Evolutionary conservation across 495 filamentous ascomycete genomes (phyloP), one percentile per base, ranked within the genome.

Genomic region (Neurospora cerealis): DNA sequence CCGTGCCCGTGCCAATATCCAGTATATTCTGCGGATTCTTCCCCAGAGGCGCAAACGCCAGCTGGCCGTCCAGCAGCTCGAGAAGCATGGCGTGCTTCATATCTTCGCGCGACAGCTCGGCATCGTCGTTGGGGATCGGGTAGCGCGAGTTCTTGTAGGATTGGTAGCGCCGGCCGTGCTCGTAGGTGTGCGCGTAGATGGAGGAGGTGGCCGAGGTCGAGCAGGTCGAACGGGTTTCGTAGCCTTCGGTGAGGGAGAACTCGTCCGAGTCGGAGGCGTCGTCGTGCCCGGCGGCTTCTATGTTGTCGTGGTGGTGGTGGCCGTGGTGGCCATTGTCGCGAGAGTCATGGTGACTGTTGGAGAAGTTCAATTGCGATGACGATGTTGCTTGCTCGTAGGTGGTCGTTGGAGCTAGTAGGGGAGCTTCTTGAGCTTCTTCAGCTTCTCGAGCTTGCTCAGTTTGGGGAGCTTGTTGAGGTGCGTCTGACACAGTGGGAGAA

Each of bases 161-260:
- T 70, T 89, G 87, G 76, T 90, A 91, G 32, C 88, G 83, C 17
- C 89, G 84, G 15, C 89, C 89, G 73, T 91, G 87, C 77, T 89
- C 87, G 71, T 80, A 83, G 10, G 79, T 76, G 73, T 85, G 83
- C 41, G 83, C 78, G 70, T 78, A 81, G 70, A 86, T 76, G 60
- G 79, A 83, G 10, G 84, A 83, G 4, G 84, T 80, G 28, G 86
- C 74, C 6, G 85, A 86, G 19, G 75, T 81, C 0, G 82, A 82
- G 39, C 75, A 74, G 5, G 73, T 70, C 2, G 74, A 77, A 4
- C 37, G 73, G 7, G 72, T 74, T 28, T 77, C 76, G 46, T 75
- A 82, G 6, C 76, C 78, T 38, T 85, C 83, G 69, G 73, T 78
- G 11, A 77, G 70, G 11, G 69, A 70, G 74, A 80, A 80, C 73